A percentile compares a stretch with the other conserved stretches of the same genome.
These are phyloP conservation scores for Geosmithia morbida DNA, from an alignment of 2,329 filamentous ascomycete species.

Conservation along the genomic window DNA sequence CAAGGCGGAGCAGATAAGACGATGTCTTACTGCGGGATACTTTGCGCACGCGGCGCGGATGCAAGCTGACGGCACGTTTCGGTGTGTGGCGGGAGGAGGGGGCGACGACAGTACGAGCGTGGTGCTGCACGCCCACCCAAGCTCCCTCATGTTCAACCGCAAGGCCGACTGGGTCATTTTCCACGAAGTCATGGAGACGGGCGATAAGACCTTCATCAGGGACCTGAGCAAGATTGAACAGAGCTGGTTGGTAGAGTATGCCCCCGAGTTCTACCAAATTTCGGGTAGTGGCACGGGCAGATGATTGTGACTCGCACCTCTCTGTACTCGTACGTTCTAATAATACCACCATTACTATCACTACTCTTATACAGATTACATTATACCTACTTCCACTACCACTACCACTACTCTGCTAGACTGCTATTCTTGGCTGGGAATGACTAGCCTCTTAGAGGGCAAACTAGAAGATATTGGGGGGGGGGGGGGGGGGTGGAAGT, in stretches of 20 bases:
- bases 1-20: conserved; percentile 59
- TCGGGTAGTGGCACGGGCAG: no score
- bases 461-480: no score
- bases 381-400: no score
- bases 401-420: no score
- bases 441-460: no score
- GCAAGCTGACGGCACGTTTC: conserved; percentile 84
- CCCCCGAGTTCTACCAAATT: conserved; percentile 57
- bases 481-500: no score
- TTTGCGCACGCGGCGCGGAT: conserved; percentile 90
- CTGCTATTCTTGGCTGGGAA: no score
- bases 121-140: conserved; percentile 76
- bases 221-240: conserved; percentile 92
- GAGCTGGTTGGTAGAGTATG: conserved; percentile 82
- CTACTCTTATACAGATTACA: no score
- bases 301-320: no score
- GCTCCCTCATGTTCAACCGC: conserved; percentile 86
- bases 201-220: conserved; percentile 75
- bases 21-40: conserved; percentile 79
- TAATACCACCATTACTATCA: no score
- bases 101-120: conserved; percentile 27
- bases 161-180: conserved; percentile 97
- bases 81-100: conserved; percentile 57
- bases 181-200: conserved; percentile 82
- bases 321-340: no score